Conservation (phyloP, 768 basidiomycete genomes). For the Mycena rebaudengoi region DNA sequence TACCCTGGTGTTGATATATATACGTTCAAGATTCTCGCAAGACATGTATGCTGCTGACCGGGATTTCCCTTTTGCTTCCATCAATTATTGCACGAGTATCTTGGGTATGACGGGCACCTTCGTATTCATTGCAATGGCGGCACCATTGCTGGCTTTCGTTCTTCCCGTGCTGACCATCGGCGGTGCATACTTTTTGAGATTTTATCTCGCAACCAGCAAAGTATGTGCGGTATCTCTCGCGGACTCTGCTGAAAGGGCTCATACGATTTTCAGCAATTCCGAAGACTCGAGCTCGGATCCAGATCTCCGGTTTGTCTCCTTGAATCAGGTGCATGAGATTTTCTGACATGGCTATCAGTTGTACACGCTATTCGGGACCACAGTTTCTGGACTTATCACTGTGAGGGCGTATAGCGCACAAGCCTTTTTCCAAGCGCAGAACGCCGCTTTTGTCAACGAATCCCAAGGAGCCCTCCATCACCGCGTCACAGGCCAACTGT, state of each 20-base stretch:
- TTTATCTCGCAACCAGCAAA: slow-evolving; percentile 18
- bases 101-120: slow-evolving; percentile 9
- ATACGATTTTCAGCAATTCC: slow-evolving; percentile 13
- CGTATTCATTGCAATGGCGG: slow-evolving; percentile 15
- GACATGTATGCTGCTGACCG: slow-evolving; percentile 11
- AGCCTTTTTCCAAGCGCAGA: slow-evolving; percentile 15
- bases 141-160: slow-evolving; percentile 5
- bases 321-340: not conserved
- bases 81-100: not conserved
- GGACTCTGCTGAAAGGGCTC: not conserved
- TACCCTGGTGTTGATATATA: not conserved
- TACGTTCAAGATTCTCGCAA: slow-evolving; percentile 16
- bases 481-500: slow-evolving; percentile 13
- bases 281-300: slow-evolving; percentile 12
- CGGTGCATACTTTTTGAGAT: slow-evolving; percentile 1
- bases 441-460: slow-evolving; percentile 8
- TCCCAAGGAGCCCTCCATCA: slow-evolving; percentile 19
- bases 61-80: slow-evolving; percentile 4
- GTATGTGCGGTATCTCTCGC: slow-evolving; percentile 8
- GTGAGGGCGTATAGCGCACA: slow-evolving; percentile 15
- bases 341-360: slow-evolving; percentile 4
- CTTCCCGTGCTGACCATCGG: slow-evolving; percentile 1
- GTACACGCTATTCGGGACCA: slow-evolving; percentile 8
- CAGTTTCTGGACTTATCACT: slow-evolving; percentile 12
- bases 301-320: slow-evolving; percentile 17